Conservation (phyloP, 306 rosid species). For the Vigna nakashimae region DNA sequence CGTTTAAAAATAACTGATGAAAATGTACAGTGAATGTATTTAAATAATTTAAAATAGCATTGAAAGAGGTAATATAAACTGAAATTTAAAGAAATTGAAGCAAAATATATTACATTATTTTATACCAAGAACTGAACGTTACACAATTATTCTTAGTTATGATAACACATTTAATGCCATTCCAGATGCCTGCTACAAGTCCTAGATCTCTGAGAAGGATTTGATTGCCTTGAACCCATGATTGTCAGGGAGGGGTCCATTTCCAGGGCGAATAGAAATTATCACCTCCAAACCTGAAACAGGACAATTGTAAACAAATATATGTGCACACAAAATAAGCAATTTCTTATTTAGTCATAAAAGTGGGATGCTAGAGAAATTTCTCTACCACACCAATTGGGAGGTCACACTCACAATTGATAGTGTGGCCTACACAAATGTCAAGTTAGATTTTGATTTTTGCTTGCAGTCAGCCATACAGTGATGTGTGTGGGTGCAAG, state of each 20-base stretch:
- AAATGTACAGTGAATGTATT: neutral
- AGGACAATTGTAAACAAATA: conserved; percentile 23
- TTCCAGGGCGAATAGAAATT: conserved; percentile 87
- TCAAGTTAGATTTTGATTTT: neutral
- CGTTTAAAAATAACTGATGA: neutral
- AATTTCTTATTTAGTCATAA: conserved; percentile 33
- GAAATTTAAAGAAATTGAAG: neutral
- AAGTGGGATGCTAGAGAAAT: conserved; percentile 12
- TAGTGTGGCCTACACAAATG: neutral
- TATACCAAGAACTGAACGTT: conserved; percentile 28
- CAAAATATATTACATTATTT: conserved; percentile 30
- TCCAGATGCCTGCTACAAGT: conserved; percentile 29
- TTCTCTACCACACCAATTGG: conserved; percentile 26
- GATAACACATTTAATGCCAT: conserved; percentile 37
- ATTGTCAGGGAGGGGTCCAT: conserved; percentile 82
- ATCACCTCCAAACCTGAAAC: conserved; percentile 81
- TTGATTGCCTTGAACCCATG: conserved; percentile 82
- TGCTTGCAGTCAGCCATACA: neutral
- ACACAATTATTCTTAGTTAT: conserved; percentile 17
- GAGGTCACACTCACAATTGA: conserved; percentile 24
- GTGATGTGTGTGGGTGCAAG: neutral
- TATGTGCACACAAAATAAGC: conserved; percentile 14
- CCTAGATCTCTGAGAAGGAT: conserved; percentile 73
- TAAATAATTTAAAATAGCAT: neutral
- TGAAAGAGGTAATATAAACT: conserved; percentile 6